These are phyloP conservation scores for Penstemon newberryi DNA, from an alignment of 257 asterid species.

Conservation along the genomic window DNA sequence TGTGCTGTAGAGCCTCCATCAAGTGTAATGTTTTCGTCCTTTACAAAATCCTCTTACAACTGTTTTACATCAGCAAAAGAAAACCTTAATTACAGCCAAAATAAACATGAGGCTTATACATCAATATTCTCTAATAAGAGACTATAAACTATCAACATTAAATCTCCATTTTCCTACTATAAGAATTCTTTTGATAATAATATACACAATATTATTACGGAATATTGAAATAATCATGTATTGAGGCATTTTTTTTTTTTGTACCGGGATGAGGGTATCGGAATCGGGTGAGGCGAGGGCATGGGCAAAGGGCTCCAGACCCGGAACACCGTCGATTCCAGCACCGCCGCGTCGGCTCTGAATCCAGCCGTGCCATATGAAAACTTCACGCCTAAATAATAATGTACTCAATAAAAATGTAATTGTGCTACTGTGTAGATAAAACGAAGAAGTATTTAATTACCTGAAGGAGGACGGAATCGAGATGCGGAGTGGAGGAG, in stretches of 20 bases:
- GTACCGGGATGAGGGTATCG: constrained; percentile 62
- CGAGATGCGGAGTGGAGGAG: constrained; percentile 50
- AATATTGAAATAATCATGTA: too few relatives aligned
- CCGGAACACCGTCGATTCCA: constrained; percentile 78
- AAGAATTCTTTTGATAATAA: too few relatives aligned
- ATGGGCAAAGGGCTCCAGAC: constrained; percentile 91
- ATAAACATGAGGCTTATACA: not conserved
- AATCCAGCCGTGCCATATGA: constrained; percentile 94
- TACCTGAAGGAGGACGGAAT: constrained; percentile 61
- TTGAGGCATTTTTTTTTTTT: too few relatives aligned
- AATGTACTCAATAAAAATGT: not conserved
- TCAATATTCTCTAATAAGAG: constrained; percentile 1
- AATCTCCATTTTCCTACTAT: too few relatives aligned
- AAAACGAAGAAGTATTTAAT: too few relatives aligned
- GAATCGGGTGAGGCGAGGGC: constrained; percentile 70
- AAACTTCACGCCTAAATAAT: constrained; percentile 50
- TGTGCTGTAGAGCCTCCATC: constrained; percentile 48
- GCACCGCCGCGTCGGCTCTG: constrained; percentile 68
- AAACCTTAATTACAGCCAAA: constrained; percentile 14
- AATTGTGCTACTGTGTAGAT: not conserved
- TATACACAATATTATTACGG: too few relatives aligned
- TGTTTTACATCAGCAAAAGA: constrained; percentile 37
- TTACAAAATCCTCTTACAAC: constrained; percentile 66
- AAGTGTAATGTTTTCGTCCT: constrained; percentile 58
- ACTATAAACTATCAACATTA: constrained; percentile 1